Percentiles rank a stretch among this genome's conserved stretches.
These are phyloP conservation scores for Aspergillus sp. DNA, from an alignment of 2,329 filamentous ascomycete species.

Conservation along the genomic window DNA sequence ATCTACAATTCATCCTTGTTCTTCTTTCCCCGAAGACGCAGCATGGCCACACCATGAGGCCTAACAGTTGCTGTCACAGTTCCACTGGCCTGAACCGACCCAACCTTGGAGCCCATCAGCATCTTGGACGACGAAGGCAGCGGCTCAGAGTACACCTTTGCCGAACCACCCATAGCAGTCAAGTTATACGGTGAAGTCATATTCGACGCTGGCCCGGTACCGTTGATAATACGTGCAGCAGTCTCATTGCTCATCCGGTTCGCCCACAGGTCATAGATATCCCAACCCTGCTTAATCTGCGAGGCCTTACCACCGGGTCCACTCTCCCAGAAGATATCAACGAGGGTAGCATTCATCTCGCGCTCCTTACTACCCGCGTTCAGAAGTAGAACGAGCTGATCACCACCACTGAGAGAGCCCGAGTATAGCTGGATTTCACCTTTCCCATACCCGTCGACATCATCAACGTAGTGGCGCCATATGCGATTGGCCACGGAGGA, in stretches of 20 bases:
- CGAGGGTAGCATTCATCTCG: conserved; percentile 47
- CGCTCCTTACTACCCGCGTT: conserved; percentile 43
- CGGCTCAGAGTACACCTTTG: conserved; percentile 40
- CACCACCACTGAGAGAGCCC: conserved; percentile 42
- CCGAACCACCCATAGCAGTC: conserved; percentile 49
- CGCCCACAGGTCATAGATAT: conserved; percentile 53
- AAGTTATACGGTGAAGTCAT: conserved; percentile 33
- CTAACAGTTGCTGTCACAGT: conserved; percentile 41
- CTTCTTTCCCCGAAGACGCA: conserved; percentile 39
- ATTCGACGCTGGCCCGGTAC: conserved; percentile 28
- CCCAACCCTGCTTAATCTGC: conserved; percentile 44
- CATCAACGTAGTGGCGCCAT: conserved; percentile 41
- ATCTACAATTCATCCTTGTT: conserved; percentile 43
- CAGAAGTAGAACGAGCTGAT: conserved; percentile 47
- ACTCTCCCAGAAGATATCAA: conserved; percentile 50
- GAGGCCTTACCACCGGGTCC: conserved; percentile 39
- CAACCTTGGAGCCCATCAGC: conserved; percentile 44
- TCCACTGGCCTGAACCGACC: conserved; percentile 40
- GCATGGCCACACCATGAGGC: conserved; percentile 49
- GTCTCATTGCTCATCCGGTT: conserved; percentile 48
- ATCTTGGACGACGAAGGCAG: conserved; percentile 29
- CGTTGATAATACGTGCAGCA: conserved; percentile 42
- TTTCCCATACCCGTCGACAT: conserved; percentile 38
- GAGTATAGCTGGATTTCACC: conserved; percentile 50
- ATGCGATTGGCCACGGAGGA: conserved; percentile 39